Percentiles rank a stretch among this genome's conserved stretches.
Evolutionary conservation across 1,139 yeast species (phyloP).

Genomic region (Eremothecium gossypii): DNA sequence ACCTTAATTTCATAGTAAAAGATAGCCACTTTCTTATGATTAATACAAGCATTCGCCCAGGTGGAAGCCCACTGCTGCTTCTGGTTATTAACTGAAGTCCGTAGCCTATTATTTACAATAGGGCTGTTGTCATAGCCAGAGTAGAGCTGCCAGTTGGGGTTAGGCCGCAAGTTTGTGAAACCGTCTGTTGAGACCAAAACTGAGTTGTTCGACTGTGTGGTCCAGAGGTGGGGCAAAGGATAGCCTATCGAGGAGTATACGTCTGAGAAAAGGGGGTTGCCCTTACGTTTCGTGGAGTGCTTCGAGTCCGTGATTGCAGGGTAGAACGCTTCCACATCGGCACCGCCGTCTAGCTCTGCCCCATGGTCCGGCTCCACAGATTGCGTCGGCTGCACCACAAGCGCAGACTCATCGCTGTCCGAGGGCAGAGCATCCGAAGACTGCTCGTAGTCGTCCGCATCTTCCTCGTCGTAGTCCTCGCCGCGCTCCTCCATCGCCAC

Average conservation of each 20-base stretch:
- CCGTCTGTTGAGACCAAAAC: constrained; percentile 28
- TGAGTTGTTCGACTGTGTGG: constrained; percentile 25
- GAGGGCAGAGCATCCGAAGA: constrained; percentile 3
- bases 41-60: constrained; percentile 37
- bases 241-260: constrained; percentile 23
- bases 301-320: constrained; percentile 12
- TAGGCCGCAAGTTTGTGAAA: constrained; percentile 19
- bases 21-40: constrained; percentile 37
- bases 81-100: constrained; percentile 16
- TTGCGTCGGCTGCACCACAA: neutral
- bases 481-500: constrained; percentile 7
- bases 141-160: constrained; percentile 30
- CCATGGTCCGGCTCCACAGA: constrained; percentile 1
- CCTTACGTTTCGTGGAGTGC: constrained; percentile 11
- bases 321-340: constrained; percentile 10
- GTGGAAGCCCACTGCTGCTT: constrained; percentile 32
- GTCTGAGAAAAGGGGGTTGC: constrained; percentile 15
- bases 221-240: constrained; percentile 34
- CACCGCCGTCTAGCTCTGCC: constrained; percentile 1
- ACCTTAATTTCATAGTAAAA: constrained; percentile 51
- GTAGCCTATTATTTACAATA: constrained; percentile 17
- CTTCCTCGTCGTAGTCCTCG: constrained; percentile 8
- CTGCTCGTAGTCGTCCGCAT: constrained; percentile 8
- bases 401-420: constrained; percentile 1
- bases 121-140: constrained; percentile 27